Percentiles rank a stretch among this genome's conserved stretches.
Conservation (phyloP, 257 asterid species). For the Solanum sparsipilum region DNA sequence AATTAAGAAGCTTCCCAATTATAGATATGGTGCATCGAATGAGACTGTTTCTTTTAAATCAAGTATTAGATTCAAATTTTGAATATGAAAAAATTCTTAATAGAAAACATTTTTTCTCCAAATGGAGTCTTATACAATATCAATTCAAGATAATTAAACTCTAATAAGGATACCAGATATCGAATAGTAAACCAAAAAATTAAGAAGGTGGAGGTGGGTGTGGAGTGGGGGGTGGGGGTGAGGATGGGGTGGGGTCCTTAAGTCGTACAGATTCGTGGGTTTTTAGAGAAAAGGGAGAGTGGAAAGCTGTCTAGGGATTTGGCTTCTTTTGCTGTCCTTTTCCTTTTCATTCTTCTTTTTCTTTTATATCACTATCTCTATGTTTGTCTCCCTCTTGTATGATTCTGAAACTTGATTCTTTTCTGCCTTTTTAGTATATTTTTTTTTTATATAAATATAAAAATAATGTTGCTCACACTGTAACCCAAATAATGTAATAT, state of each 20-base stretch:
- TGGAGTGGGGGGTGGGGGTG: background rate
- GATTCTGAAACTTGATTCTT: background rate
- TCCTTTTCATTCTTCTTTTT: constrained; percentile 14
- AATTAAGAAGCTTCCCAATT: too few species aligned
- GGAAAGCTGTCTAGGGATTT: constrained; percentile 11
- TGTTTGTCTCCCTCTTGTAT: background rate
- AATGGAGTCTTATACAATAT: too few species aligned
- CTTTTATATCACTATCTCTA: background rate
- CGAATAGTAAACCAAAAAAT: background rate
- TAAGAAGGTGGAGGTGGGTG: background rate
- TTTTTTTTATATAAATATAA: background rate
- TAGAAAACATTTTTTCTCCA: too few species aligned
- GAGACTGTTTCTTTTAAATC: background rate
- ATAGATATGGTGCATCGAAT: too few species aligned
- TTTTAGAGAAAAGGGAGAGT: background rate
- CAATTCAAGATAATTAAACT: too few species aligned
- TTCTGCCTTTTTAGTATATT: background rate
- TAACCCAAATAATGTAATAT: background rate
- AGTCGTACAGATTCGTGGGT: background rate
- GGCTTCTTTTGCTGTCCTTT: constrained; percentile 21
- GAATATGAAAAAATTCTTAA: too few species aligned
- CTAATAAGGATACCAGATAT: too few species aligned
- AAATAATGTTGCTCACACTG: background rate
- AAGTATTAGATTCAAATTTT: too few species aligned
- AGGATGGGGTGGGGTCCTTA: background rate